Evolutionary conservation across 2,329 filamentous ascomycete species (phyloP).

Genomic region (Aspergillus sp.): DNA sequence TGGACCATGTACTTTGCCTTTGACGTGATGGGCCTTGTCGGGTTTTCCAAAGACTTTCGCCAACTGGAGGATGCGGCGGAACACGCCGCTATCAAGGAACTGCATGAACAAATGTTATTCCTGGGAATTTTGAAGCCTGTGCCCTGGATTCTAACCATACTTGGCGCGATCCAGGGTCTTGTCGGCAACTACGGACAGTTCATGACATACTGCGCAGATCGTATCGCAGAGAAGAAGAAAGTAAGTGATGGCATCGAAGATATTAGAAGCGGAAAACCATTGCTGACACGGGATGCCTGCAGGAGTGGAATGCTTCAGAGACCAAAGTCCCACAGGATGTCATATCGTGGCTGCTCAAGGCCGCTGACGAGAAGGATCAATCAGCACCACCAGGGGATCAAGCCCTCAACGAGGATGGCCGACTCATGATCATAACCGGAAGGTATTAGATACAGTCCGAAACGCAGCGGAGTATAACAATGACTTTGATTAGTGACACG

Average conservation of each 20-base stretch:
- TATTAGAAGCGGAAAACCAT: background rate
- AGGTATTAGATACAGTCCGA: slow-evolving; percentile 1
- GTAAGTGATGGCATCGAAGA: background rate
- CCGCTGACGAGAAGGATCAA: slow-evolving; percentile 18
- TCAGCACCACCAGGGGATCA: slow-evolving; percentile 18
- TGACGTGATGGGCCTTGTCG: slow-evolving; percentile 50
- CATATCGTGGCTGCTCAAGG: slow-evolving; percentile 27
- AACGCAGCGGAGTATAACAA: background rate
- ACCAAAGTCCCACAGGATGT: slow-evolving; percentile 22
- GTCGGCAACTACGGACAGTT: slow-evolving; percentile 6
- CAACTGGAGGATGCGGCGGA: slow-evolving; percentile 33
- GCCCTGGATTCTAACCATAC: slow-evolving; percentile 8
- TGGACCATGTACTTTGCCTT: slow-evolving; percentile 45
- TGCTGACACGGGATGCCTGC: background rate
- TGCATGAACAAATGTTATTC: slow-evolving; percentile 7
- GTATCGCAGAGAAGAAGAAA: slow-evolving; percentile 1
- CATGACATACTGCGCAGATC: slow-evolving; percentile 5
- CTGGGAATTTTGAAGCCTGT: slow-evolving; percentile 4
- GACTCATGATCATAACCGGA: slow-evolving; percentile 22
- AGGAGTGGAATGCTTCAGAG: slow-evolving; percentile 4
- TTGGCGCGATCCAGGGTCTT: background rate
- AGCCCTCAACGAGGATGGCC: slow-evolving; percentile 22
- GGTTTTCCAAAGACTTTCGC: slow-evolving; percentile 44
- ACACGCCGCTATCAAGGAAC: slow-evolving; percentile 24
- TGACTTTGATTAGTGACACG: slow-evolving; percentile 34